Evolutionary conservation across 139 green algal species (phyloP).

Genomic region (Auxenochlorella pyrenoidosa): DNA sequence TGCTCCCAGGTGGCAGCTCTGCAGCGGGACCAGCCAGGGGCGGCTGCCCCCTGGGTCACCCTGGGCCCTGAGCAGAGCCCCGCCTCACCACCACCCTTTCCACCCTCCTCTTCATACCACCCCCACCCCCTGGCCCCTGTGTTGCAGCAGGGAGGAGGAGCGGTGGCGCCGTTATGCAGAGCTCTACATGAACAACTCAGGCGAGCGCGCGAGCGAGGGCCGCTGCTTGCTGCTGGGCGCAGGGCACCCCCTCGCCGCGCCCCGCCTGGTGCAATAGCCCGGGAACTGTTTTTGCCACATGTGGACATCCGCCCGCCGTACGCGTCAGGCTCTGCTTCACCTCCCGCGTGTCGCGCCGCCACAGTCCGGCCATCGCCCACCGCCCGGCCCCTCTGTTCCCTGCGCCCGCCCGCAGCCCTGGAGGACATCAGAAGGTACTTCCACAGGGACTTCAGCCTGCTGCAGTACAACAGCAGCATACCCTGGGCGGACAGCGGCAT

Average conservation of each 20-base stretch:
- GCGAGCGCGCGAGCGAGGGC: no score
- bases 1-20: background rate
- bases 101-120: no score
- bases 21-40: background rate
- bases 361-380: background rate
- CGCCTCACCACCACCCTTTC: no score
- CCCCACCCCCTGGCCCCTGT: no score
- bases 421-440: conserved; percentile 16
- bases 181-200: conserved; percentile 11
- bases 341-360: background rate
- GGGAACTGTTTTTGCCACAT: no score
- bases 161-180: background rate
- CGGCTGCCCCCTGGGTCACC: background rate
- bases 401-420: background rate
- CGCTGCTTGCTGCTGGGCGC: no score
- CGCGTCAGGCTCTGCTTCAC: no score
- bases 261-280: no score
- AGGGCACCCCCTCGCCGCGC: background rate
- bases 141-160: background rate
- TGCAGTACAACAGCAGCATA: background rate
- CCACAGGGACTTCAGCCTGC: background rate
- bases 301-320: no score
- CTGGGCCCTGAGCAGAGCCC: no score
- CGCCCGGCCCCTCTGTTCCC: background rate
- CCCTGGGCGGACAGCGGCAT: background rate